phyloP scores from a whole-genome alignment of 768 basidiomycete species.

The Lanmaoa pseudosensibilis region DNA sequence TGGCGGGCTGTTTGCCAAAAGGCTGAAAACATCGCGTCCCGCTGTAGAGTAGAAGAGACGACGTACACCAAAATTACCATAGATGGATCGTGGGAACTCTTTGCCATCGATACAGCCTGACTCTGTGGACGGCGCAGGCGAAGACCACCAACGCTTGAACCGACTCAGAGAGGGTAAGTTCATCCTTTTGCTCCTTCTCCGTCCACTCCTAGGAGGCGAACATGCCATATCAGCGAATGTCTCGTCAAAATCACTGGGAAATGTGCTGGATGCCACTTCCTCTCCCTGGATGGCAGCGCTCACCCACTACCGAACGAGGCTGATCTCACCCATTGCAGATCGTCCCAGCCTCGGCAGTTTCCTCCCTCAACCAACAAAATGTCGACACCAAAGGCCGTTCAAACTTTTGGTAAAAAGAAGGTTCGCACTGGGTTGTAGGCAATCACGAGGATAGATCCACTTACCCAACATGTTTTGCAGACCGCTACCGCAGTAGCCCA shows the following conservation, averaged over 20 bases:
- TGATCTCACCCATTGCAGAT: slow-evolving; percentile 25
- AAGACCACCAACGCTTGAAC: slow-evolving; percentile 29
- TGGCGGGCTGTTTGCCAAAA: slow-evolving; percentile 17
- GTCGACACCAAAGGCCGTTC: slow-evolving; percentile 85
- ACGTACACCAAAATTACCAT: slow-evolving; percentile 12
- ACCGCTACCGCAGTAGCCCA: slow-evolving; percentile 98
- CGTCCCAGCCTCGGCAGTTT: slow-evolving; percentile 19
- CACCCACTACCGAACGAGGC: slow-evolving; percentile 5
- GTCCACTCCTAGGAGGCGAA: not conserved
- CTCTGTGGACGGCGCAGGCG: not conserved
- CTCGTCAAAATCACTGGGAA: slow-evolving; percentile 24
- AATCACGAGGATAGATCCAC: not conserved
- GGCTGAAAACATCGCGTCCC: slow-evolving; percentile 17
- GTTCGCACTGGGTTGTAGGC: slow-evolving; percentile 40
- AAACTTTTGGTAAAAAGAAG: slow-evolving; percentile 99
- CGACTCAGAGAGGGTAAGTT: slow-evolving; percentile 42
- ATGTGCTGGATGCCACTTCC: slow-evolving; percentile 41
- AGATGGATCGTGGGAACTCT: slow-evolving; percentile 28
- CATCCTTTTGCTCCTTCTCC: slow-evolving; percentile 8
- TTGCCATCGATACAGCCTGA: not conserved
- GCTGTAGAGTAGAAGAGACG: not conserved
- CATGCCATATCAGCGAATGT: not conserved
- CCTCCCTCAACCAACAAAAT: slow-evolving; percentile 46
- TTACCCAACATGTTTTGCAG: slow-evolving; percentile 40
- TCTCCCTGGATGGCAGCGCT: slow-evolving; percentile 40